These are phyloP conservation scores for Nicotiana rustica DNA, from an alignment of 305 asterid genomes.

Conservation along the genomic window DNA sequence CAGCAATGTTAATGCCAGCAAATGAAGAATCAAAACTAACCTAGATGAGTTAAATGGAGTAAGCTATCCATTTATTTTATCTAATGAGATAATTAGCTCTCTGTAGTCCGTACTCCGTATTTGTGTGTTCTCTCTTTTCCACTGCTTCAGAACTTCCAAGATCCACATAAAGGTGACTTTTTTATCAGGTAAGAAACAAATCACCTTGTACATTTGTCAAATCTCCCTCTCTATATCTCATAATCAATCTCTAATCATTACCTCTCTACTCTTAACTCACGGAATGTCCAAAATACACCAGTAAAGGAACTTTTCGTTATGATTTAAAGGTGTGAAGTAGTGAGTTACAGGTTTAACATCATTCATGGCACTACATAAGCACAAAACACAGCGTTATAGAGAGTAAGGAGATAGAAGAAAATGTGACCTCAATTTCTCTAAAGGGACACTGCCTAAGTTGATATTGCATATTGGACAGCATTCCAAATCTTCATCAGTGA, in stretches of 20 bases:
- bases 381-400: too few species aligned
- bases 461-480: slow-evolving; percentile 80
- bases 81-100: too few species aligned
- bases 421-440: slow-evolving; percentile 84
- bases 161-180: not conserved
- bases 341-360: too few species aligned
- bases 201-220: not conserved
- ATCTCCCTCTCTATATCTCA: not conserved
- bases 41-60: not conserved
- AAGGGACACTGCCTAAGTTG: slow-evolving; percentile 78
- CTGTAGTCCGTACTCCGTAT: not conserved
- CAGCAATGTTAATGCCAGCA: not conserved
- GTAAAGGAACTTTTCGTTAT: too few species aligned
- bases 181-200: not conserved
- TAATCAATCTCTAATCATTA: not conserved
- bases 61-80: too few species aligned
- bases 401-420: not conserved
- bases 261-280: too few species aligned
- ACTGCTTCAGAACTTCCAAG: not conserved
- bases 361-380: not conserved
- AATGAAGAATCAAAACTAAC: slow-evolving; percentile 3
- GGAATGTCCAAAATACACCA: too few species aligned
- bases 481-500: slow-evolving; percentile 80
- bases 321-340: too few species aligned
- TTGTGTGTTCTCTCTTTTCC: not conserved